phyloP scores from a whole-genome alignment of 2,329 filamentous ascomycete species.

The Magnaporthales sp. region DNA sequence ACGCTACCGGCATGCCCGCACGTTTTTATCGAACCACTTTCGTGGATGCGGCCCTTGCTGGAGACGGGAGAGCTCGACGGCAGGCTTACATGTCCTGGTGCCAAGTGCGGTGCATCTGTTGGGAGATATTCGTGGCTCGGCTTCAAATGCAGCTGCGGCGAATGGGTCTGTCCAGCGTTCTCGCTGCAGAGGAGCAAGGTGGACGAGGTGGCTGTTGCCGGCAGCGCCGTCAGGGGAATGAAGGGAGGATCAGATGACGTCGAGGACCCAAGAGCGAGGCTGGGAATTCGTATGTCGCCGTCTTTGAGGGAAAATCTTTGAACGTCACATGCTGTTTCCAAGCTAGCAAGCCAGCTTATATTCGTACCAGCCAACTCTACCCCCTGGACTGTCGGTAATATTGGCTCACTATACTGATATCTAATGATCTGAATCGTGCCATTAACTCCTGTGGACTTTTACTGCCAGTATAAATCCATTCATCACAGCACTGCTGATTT shows the following conservation, averaged over 20 bases:
- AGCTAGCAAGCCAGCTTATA: conserved; percentile 10
- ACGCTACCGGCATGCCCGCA: conserved; percentile 56
- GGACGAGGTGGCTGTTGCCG: conserved; percentile 47
- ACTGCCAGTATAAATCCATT: no score
- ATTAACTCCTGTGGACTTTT: no score
- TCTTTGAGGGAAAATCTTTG: conserved; percentile 19
- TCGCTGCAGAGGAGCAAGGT: conserved; percentile 75
- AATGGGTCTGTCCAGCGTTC: conserved; percentile 88
- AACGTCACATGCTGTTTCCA: not conserved
- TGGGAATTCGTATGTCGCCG: conserved; percentile 51
- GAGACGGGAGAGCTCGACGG: conserved; percentile 77
- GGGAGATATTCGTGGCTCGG: conserved; percentile 97
- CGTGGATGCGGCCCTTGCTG: conserved; percentile 86
- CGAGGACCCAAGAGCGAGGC: conserved; percentile 17
- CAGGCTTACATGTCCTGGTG: conserved; percentile 71
- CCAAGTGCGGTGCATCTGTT: conserved; percentile 70
- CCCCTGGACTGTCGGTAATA: not conserved
- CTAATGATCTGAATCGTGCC: no score
- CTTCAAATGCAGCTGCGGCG: conserved; percentile 81
- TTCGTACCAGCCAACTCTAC: conserved; percentile 1
- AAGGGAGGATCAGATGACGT: conserved; percentile 11
- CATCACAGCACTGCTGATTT: no score
- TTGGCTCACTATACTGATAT: no score
- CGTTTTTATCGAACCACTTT: conserved; percentile 83
- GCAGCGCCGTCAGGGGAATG: conserved; percentile 8